Base-by-base conservation (phyloP, 805 yeast genomes). In the Debaryomyces maramus region DNA sequence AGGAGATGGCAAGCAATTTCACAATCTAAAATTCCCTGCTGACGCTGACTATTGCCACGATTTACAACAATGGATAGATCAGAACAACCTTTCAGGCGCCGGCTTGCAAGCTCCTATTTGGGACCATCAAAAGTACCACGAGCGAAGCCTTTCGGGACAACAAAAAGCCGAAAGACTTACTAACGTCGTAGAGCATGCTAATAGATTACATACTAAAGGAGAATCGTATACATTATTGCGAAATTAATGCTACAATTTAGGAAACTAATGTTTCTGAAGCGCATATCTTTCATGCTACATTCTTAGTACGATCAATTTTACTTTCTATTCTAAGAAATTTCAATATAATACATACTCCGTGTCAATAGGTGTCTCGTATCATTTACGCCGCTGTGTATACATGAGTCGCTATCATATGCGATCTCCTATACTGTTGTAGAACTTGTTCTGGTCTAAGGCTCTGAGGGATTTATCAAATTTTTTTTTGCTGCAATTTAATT, bases 31-130 rank as follows among this genome's bases (percentile, higher is more conserved):
- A 11, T 70, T 58, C 47, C 86, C 87, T 8, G 61, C 61, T 33
- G 93, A 85, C 48, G 79, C 75, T 1, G 75, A 75, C 18, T 85
- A 81, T 55, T 73, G 78, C 50, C 73, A 74, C 47, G 63, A 64
- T 36, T 58, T 77, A 35, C 47, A 46, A 26, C 19, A 41, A 7
- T 26, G 43, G 15, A 44, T 54, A 19, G 50, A 46, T 18, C 39
- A 36, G 26, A 38, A 32, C 4, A 33, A 26, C 7, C 17, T 36
- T 6, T 32, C 16, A 10, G 30, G 27, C 10, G 33, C 35, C 7
- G 50, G 50, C 1, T 34, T 45, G 8, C 28, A 36, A 9, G 40
- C 51, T 4, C 36, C 44, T 5, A 20, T 15, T 16, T n/a, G 45
- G 45, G 45, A 41, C 15, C 41, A 40, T 4, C 29, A 34, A 17